Evolutionary conservation across 495 filamentous ascomycete genomes (phyloP).

Genomic region (Neurospora hispaniola): DNA sequence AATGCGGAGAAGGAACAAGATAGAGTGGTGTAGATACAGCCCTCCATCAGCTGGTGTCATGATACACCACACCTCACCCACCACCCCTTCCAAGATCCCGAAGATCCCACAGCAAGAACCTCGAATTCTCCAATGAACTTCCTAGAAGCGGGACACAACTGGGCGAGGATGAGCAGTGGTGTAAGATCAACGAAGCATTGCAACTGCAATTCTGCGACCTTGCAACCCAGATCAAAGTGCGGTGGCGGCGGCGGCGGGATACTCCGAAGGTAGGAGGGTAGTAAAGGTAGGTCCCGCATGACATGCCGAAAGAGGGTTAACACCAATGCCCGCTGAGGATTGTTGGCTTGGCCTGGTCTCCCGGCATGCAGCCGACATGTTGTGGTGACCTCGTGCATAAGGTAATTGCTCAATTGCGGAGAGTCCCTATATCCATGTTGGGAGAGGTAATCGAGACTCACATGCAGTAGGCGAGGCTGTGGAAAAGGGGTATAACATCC

Average conservation of each 20-base stretch:
- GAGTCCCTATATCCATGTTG: not conserved
- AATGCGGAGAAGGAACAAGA: constrained; percentile 19
- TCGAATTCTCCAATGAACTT: constrained; percentile 20
- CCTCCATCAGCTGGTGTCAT: constrained; percentile 2
- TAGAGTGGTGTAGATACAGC: not conserved
- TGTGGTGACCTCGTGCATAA: constrained; percentile 6
- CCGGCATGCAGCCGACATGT: not conserved
- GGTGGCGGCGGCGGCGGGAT: not conserved
- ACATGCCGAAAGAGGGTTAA: constrained; percentile 7
- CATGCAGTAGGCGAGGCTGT: not conserved
- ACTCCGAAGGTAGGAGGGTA: not conserved
- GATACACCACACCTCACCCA: not conserved
- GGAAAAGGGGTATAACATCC: not conserved
- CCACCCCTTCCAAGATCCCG: constrained; percentile 3
- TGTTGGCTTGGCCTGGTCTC: constrained; percentile 4
- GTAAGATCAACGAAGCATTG: constrained; percentile 8
- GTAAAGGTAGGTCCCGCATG: constrained; percentile 5
- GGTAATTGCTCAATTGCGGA: constrained; percentile 20
- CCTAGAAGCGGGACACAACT: constrained; percentile 6
- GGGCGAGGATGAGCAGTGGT: constrained; percentile 8
- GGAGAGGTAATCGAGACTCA: not conserved
- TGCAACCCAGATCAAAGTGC: not conserved
- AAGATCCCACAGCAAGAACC: not conserved
- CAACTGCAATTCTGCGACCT: constrained; percentile 1
- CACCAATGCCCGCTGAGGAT: not conserved